These are phyloP conservation scores for Patellifolia procumbens DNA, from an alignment of 179 eudicot species.

Conservation along the genomic window DNA sequence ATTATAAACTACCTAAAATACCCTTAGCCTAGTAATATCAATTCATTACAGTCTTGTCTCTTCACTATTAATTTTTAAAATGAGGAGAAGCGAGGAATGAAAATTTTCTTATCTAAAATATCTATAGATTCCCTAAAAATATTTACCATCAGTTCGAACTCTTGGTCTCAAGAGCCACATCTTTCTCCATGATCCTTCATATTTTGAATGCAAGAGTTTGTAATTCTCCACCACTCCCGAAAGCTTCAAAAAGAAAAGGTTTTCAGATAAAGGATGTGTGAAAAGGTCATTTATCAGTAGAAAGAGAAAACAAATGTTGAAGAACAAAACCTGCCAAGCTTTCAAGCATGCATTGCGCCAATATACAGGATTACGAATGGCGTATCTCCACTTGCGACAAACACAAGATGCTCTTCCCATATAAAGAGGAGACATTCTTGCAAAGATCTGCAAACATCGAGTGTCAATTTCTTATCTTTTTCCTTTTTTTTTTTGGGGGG, in stretches of 20 bases:
- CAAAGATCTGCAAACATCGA: conserved; percentile 55
- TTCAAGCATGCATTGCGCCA: conserved; percentile 91
- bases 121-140: background rate
- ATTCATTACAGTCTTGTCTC: no score
- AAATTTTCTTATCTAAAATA: background rate
- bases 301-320: background rate
- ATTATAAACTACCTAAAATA: no score
- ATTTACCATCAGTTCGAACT: conserved; percentile 80
- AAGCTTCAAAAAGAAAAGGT: conserved; percentile 41
- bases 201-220: conserved; percentile 68
- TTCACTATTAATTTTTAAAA: no score
- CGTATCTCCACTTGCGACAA: conserved; percentile 91
- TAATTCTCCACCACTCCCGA: conserved; percentile 74
- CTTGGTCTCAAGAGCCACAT: conserved; percentile 96
- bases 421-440: conserved; percentile 71
- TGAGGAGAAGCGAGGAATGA: no score
- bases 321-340: conserved; percentile 72
- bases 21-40: no score
- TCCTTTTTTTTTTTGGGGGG: background rate
- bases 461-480: background rate
- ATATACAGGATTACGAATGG: conserved; percentile 81
- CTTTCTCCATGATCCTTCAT: conserved; percentile 95
- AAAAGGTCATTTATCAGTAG: background rate
- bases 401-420: conserved; percentile 89
- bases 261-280: background rate